A percentile compares a stretch with the other conserved stretches of the same genome.
phyloP scores from a whole-genome alignment of 441 rosid species.

The Biscutella laevigata region DNA sequence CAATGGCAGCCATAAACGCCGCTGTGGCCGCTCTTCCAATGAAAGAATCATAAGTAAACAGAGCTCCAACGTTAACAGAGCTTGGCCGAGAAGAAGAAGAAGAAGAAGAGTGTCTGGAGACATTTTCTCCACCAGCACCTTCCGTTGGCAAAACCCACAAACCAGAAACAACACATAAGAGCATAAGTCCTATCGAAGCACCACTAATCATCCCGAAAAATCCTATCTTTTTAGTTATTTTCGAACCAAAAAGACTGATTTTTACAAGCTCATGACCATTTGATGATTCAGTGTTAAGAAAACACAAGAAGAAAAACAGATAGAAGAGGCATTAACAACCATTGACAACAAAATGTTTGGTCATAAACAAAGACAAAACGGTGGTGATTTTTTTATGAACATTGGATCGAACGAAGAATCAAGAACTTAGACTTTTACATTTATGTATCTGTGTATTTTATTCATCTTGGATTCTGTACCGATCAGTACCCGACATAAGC shows the following conservation, averaged over 20 bases:
- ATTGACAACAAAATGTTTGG: conserved; percentile 14
- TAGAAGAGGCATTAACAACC: conserved; percentile 1
- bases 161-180: conserved; percentile 28
- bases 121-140: conserved; percentile 32
- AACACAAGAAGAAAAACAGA: not conserved
- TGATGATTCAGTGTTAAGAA: not conserved
- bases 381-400: not conserved
- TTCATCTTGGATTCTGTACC: too few species aligned
- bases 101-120: conserved; percentile 27
- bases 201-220: conserved; percentile 22
- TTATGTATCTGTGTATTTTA: not conserved
- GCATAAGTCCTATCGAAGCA: conserved; percentile 8
- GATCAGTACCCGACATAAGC: too few species aligned
- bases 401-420: conserved; percentile 6
- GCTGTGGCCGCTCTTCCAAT: conserved; percentile 68
- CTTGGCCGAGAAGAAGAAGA: conserved; percentile 40
- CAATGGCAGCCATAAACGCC: conserved; percentile 58
- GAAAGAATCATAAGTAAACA: conserved; percentile 61
- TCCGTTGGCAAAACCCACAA: conserved; percentile 32
- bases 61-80: conserved; percentile 53
- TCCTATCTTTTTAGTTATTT: conserved; percentile 25
- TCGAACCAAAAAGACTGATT: conserved; percentile 13
- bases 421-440: conserved; percentile 4
- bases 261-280: conserved; percentile 6
- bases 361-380: conserved; percentile 8